Percentiles rank a stretch among this genome's conserved stretches.
phyloP scores from a whole-genome alignment of 2,329 filamentous ascomycete genomes.

The Xylariaceae sp. region DNA sequence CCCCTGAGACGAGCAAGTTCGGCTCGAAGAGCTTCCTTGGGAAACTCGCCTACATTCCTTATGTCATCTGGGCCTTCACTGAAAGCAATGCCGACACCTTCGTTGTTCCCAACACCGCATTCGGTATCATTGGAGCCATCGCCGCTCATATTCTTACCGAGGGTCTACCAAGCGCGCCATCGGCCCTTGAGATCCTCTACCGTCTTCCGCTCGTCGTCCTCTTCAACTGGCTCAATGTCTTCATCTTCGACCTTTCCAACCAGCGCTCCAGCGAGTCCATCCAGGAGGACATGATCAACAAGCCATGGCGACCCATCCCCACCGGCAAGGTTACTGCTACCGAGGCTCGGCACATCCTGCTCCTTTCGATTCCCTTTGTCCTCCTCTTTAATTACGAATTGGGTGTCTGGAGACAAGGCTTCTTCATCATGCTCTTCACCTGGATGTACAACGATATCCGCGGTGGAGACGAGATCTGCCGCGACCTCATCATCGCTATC shows the following conservation, averaged over 20 bases:
- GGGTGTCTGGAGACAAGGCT: conserved; percentile 22
- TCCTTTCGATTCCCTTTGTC: conserved; percentile 22
- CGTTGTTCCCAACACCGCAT: conserved; percentile 30
- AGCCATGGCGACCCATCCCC: conserved; percentile 31
- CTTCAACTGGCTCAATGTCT: conserved; percentile 28
- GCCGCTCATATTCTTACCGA: conserved; percentile 14
- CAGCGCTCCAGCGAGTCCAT: conserved; percentile 28
- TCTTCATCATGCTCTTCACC: conserved; percentile 21
- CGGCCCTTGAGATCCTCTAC: conserved; percentile 14
- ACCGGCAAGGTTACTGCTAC: conserved; percentile 15
- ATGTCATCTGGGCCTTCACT: conserved; percentile 27
- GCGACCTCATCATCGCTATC: conserved; percentile 24
- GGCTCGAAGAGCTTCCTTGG: conserved; percentile 11
- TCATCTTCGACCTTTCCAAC: conserved; percentile 31
- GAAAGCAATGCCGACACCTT: conserved; percentile 34
- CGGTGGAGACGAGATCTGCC: conserved; percentile 24
- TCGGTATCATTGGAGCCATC: conserved; percentile 32
- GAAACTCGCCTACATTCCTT: conserved; percentile 16
- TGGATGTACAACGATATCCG: conserved; percentile 29
- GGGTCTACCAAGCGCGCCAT: conserved; percentile 10
- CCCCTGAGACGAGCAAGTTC: conserved; percentile 15
- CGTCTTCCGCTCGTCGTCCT: conserved; percentile 15
- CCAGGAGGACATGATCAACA: conserved; percentile 31
- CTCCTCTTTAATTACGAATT: conserved; percentile 21
- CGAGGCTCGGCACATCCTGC: conserved; percentile 25